phyloP scores from a whole-genome alignment of 1,139 yeast genomes.

The Geotrichum europaeum region DNA sequence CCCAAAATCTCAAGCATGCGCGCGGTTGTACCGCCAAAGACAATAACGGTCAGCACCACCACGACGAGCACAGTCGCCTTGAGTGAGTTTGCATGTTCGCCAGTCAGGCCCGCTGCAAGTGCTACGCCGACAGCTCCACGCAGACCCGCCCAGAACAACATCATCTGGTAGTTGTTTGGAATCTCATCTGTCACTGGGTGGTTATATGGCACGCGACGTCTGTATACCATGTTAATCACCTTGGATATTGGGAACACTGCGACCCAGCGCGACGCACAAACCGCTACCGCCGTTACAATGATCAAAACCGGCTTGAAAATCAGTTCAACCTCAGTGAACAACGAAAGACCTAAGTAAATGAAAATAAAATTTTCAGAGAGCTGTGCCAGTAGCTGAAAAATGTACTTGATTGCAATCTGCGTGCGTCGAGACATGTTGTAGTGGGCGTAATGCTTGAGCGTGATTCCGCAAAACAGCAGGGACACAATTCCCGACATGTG shows the following conservation, averaged over 20 bases:
- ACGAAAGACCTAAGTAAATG: slow-evolving; percentile 86
- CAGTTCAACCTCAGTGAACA: slow-evolving; percentile 91
- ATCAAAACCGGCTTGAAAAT: slow-evolving; percentile 91
- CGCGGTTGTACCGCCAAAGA: slow-evolving; percentile 98
- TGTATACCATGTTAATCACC: slow-evolving; percentile 71
- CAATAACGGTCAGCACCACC: slow-evolving; percentile 89
- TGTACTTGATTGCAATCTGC: slow-evolving; percentile 94
- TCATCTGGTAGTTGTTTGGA: slow-evolving; percentile 93
- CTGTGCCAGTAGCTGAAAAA: slow-evolving; percentile 90
- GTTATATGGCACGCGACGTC: slow-evolving; percentile 46
- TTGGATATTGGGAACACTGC: slow-evolving; percentile 93
- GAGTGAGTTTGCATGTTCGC: slow-evolving; percentile 83
- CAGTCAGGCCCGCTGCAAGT: slow-evolving; percentile 93
- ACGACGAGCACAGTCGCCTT: slow-evolving; percentile 94
- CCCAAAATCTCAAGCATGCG: slow-evolving; percentile 94
- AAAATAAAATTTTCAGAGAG: slow-evolving; percentile 94
- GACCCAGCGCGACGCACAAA: slow-evolving; percentile 94
- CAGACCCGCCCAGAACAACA: slow-evolving; percentile 99
- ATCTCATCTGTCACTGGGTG: slow-evolving; percentile 63
- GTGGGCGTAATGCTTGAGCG: slow-evolving; percentile 93
- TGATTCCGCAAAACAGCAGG: slow-evolving; percentile 88
- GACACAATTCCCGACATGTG: slow-evolving; percentile 99
- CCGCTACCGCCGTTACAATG: slow-evolving; percentile 80
- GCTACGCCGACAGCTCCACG: slow-evolving; percentile 99
- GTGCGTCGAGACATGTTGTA: slow-evolving; percentile 96